Conservation (phyloP, 768 basidiomycete genomes). For the Lentinula aciculospora region DNA sequence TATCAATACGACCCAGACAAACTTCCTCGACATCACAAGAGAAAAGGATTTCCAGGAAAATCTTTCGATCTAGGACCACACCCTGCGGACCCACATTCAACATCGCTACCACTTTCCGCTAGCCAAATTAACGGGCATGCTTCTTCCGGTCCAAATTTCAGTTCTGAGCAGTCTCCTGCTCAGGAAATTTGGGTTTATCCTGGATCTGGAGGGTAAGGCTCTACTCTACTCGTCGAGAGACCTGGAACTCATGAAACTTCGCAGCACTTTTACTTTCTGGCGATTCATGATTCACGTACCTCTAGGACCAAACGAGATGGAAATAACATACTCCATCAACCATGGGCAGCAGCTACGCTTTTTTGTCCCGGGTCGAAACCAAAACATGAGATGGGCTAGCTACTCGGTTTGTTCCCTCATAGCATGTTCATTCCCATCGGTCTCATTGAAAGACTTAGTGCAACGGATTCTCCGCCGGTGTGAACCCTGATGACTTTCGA, state of each 20-base stretch:
- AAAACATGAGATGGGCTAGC: constrained; percentile 90
- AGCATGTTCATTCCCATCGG: not conserved
- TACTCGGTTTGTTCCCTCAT: constrained; percentile 61
- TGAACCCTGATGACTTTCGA: constrained; percentile 84
- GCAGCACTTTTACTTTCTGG: constrained; percentile 90
- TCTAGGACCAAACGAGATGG: constrained; percentile 63
- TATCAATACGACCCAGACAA: constrained; percentile 71
- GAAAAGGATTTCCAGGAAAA: constrained; percentile 15
- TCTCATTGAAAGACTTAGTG: constrained; percentile 39
- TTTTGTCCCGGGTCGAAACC: constrained; percentile 69
- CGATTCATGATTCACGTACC: constrained; percentile 85
- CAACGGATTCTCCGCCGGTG: constrained; percentile 84
- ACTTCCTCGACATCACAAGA: constrained; percentile 10
- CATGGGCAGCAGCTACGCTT: constrained; percentile 73
- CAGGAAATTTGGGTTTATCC: constrained; percentile 71
- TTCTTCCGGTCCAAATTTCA: constrained; percentile 26
- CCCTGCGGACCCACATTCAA: constrained; percentile 68
- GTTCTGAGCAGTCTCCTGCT: constrained; percentile 42
- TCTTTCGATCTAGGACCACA: constrained; percentile 64
- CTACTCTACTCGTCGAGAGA: not conserved
- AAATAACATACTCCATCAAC: constrained; percentile 79
- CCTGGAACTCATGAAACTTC: not conserved
- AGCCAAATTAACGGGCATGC: constrained; percentile 15
- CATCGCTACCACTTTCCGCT: constrained; percentile 25
- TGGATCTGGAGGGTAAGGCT: constrained; percentile 45